Evolutionary conservation across 495 filamentous ascomycete genomes (phyloP), one percentile per base, ranked within the genome.

Genomic region (Podospora tetraspora): DNA sequence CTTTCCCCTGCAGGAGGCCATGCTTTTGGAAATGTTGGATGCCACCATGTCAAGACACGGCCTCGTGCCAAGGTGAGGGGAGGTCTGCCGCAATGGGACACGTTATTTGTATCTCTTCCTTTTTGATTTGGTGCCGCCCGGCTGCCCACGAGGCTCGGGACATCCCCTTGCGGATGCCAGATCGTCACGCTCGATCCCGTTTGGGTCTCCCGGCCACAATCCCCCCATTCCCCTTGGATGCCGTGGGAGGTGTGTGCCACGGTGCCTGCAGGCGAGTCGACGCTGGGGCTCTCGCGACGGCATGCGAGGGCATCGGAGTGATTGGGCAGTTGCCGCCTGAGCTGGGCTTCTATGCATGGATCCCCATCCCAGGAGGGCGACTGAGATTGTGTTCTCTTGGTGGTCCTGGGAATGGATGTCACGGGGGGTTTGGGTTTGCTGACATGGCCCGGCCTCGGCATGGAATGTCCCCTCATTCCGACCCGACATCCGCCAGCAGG

Each of bases 191-290:
- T 62, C 64, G 71, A 22, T 69, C 72, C 68, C 34, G 22, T 71
- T 76, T 69, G 63, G 73, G 71, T 37, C 62, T 72, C 71, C 72
- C 74, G 74, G 72, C 61, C 59, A 27, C 61, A 32, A 61, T 58
- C 59, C 58, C 57, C 62, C 67, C 58, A 64, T 62, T 23, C 60
- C 37, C 56, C 24, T 56, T 24, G 37, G 37, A 63, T 57, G 43
- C 27, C 19, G 23, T 19, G 43, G 21, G 61, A 61, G 43, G 34
- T 19, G 21, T 43, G 62, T 52, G 27, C 19, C 56, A 27, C 21
- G 6, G 22, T 23, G 58, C 19, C 57, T 23, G 29, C 27, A 61
- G 34, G 57, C 57, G 65, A 57, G 59, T 66, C 57, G 57, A 59
- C 57, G 21, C 63, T 68, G 64, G 67, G 29, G 29, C 29, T 30